Evolutionary conservation across 2,329 filamentous ascomycete genomes (phyloP).

Genomic region (Ophiostoma sp.): DNA sequence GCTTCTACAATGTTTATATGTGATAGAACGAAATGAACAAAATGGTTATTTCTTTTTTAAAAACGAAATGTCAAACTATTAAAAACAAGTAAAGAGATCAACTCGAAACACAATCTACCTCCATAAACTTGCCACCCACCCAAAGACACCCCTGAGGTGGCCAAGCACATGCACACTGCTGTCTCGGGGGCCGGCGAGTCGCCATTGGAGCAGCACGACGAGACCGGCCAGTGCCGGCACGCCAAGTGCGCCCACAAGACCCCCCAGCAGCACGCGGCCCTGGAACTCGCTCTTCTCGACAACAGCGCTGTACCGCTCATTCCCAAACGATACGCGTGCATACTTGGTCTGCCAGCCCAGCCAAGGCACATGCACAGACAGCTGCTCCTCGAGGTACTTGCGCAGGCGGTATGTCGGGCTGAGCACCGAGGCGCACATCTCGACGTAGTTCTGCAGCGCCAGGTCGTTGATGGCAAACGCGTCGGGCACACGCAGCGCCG

Average conservation of each 20-base stretch:
- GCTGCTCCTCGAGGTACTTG: constrained; percentile 79
- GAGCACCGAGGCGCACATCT: constrained; percentile 85
- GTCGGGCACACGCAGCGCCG: constrained; percentile 65
- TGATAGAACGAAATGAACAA: too few relatives aligned
- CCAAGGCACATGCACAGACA: constrained; percentile 69
- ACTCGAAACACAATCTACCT: not conserved
- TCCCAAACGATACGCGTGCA: constrained; percentile 85
- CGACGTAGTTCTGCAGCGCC: constrained; percentile 82
- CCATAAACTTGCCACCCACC: constrained; percentile 1
- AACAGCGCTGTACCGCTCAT: constrained; percentile 84
- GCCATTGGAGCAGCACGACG: constrained; percentile 23
- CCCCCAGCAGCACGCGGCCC: constrained; percentile 52
- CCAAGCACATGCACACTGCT: not conserved
- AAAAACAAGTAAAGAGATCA: too few relatives aligned
- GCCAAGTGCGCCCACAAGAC: constrained; percentile 36
- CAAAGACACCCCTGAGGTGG: not conserved
- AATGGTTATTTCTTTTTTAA: too few relatives aligned
- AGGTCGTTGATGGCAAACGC: constrained; percentile 89
- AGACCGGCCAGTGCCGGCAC: constrained; percentile 28
- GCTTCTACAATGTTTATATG: too few relatives aligned
- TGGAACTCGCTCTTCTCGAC: constrained; percentile 64
- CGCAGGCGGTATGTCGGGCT: constrained; percentile 71
- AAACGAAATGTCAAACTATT: too few relatives aligned
- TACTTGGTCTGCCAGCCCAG: constrained; percentile 93
- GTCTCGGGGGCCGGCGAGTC: not conserved